These are phyloP conservation scores for Pythium aphanidermatum DNA, from an alignment of 352 stramenopile genomes.

Conservation along the genomic window DNA sequence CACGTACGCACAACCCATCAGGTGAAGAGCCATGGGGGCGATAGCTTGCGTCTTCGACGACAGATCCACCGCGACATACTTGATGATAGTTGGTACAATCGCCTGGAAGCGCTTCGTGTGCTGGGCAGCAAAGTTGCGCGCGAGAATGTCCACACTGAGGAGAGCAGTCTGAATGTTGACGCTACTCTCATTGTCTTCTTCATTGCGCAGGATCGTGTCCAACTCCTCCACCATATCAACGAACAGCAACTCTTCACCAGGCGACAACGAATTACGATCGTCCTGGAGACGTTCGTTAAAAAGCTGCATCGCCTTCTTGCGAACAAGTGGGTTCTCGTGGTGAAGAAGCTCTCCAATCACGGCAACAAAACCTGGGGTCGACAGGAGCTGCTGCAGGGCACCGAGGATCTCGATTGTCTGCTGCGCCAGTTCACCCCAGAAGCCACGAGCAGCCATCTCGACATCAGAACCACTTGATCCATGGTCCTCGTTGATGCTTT, in stretches of 20 bases:
- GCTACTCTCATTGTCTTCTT: conserved; percentile 50
- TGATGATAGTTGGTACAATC: conserved; percentile 66
- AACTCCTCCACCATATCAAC: conserved; percentile 87
- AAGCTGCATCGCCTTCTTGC: conserved; percentile 85
- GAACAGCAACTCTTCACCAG: conserved; percentile 73
- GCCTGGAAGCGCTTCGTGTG: conserved; percentile 73
- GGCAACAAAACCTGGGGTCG: conserved; percentile 78
- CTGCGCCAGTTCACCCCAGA: conserved; percentile 47
- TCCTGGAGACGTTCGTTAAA: conserved; percentile 83
- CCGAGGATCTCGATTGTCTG: conserved; percentile 69
- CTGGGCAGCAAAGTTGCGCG: conserved; percentile 64
- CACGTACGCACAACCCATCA: conserved; percentile 80
- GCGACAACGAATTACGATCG: conserved; percentile 46
- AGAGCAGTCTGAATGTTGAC: conserved; percentile 81
- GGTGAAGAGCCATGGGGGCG: conserved; percentile 52
- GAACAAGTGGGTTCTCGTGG: conserved; percentile 82
- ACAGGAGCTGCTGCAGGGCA: conserved; percentile 78
- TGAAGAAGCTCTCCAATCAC: conserved; percentile 81
- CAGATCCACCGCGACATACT: conserved; percentile 56
- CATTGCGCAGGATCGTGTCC: conserved; percentile 58
- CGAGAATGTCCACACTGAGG: conserved; percentile 79
- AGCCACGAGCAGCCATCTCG: conserved; percentile 21
- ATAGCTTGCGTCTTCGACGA: conserved; percentile 18
- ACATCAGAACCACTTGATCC: conserved; percentile 7
- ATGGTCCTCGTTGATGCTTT: conserved; percentile 52